phyloP scores from a whole-genome alignment of 805 yeast species.

The Teunomyces kruisii region DNA sequence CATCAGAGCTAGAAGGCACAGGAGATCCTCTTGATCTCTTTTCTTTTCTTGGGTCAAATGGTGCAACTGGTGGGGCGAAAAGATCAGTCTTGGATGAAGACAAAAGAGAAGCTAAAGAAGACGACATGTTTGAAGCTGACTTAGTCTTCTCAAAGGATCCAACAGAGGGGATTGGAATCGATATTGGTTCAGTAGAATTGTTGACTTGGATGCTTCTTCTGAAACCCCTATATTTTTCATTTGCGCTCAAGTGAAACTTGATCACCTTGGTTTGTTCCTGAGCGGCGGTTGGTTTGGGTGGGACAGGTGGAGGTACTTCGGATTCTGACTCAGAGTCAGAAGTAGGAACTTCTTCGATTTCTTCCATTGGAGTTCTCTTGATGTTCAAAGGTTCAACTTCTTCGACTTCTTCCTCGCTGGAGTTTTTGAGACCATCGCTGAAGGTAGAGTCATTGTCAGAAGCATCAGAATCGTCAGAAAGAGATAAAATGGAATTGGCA shows the following conservation, averaged over 20 bases:
- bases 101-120: conserved; percentile 12
- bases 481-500: conserved; percentile 37
- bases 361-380: conserved; percentile 6
- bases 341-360: conserved; percentile 8
- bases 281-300: conserved; percentile 7
- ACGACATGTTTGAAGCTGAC: conserved; percentile 11
- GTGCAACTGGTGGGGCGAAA: conserved; percentile 13
- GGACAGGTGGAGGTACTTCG: conserved; percentile 10
- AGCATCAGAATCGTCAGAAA: conserved; percentile 17
- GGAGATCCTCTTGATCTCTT: conserved; percentile 16
- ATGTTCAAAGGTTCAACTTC: conserved; percentile 28
- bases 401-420: conserved; percentile 15
- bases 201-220: conserved; percentile 32
- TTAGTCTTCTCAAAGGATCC: background rate
- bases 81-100: conserved; percentile 8
- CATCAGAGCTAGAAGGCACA: conserved; percentile 10
- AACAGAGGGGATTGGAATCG: conserved; percentile 9
- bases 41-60: conserved; percentile 23
- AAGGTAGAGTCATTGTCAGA: conserved; percentile 25
- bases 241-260: conserved; percentile 26
- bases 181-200: conserved; percentile 21
- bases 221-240: conserved; percentile 42
- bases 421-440: conserved; percentile 7
- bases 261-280: conserved; percentile 8
- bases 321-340: conserved; percentile 10